phyloP scores from a whole-genome alignment of 306 rosid species.

The Lathyrus aphaca region DNA sequence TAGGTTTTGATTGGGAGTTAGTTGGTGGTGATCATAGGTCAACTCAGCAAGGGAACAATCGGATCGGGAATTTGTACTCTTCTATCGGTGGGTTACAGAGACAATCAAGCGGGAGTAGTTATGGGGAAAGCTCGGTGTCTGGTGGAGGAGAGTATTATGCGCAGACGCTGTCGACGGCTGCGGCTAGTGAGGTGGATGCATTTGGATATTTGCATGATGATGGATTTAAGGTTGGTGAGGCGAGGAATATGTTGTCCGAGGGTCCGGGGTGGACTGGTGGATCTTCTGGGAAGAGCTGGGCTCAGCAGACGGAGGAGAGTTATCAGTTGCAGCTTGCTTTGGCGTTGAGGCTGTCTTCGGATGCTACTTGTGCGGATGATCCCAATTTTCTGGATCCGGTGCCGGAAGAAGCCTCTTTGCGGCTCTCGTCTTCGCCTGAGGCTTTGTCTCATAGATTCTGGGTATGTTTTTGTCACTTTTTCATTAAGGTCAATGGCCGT shows the following conservation, averaged over 20 bases:
- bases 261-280: slow-evolving; percentile 50
- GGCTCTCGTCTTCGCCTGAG: slow-evolving; percentile 57
- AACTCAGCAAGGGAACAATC: slow-evolving; percentile 58
- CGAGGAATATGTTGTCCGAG: slow-evolving; percentile 52
- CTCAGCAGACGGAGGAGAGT: slow-evolving; percentile 99
- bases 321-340: slow-evolving; percentile 92
- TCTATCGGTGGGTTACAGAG: slow-evolving; percentile 84
- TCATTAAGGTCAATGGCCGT: slow-evolving; percentile 10
- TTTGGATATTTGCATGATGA: slow-evolving; percentile 70
- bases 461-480: slow-evolving; percentile 53
- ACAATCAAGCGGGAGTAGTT: slow-evolving; percentile 98
- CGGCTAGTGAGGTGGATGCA: slow-evolving; percentile 69
- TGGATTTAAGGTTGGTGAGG: slow-evolving; percentile 51
- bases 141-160: slow-evolving; percentile 91
- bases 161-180: slow-evolving; percentile 65
- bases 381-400: slow-evolving; percentile 84
- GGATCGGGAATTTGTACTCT: slow-evolving; percentile 73
- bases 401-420: slow-evolving; percentile 57
- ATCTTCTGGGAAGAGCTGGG: slow-evolving; percentile 89
- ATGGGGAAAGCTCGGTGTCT: slow-evolving; percentile 88
- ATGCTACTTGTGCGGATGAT: slow-evolving; percentile 90
- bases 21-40: slow-evolving; percentile 62
- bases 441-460: slow-evolving; percentile 87
- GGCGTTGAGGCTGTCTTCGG: slow-evolving; percentile 82
- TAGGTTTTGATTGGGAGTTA: slow-evolving; percentile 75